Evolutionary conservation across 495 filamentous ascomycete species (phyloP).

Genomic region (Xylaria telfairii): DNA sequence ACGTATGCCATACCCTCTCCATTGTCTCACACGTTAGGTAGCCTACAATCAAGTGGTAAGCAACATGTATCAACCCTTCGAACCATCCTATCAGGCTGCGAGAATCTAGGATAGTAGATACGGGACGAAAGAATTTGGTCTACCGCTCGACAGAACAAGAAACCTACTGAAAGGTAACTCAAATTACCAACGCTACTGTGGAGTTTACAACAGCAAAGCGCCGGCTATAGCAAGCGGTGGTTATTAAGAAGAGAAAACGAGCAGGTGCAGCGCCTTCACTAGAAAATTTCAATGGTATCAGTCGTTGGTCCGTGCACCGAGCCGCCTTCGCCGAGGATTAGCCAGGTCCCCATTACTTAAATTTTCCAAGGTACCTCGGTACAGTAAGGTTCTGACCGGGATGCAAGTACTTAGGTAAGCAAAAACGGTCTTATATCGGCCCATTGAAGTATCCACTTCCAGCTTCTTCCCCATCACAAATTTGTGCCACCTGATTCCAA

Average conservation of each 20-base stretch:
- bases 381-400: too few species aligned
- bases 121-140: slow-evolving; percentile 74
- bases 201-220: slow-evolving; percentile 38
- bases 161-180: slow-evolving; percentile 75
- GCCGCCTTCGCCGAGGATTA: background rate
- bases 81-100: slow-evolving; percentile 78
- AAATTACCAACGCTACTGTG: slow-evolving; percentile 49
- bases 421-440: slow-evolving; percentile 32
- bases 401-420: background rate
- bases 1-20: background rate
- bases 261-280: slow-evolving; percentile 19
- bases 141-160: slow-evolving; percentile 66
- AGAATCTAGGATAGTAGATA: slow-evolving; percentile 95
- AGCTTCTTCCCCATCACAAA: slow-evolving; percentile 44
- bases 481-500: slow-evolving; percentile 36
- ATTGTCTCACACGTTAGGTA: background rate
- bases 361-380: too few species aligned
- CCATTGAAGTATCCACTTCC: slow-evolving; percentile 28
- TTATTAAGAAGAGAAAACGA: slow-evolving; percentile 48
- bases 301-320: background rate
- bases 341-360: slow-evolving; percentile 8
- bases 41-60: slow-evolving; percentile 2
- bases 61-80: slow-evolving; percentile 62
- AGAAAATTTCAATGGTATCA: slow-evolving; percentile 1
- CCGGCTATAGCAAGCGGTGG: slow-evolving; percentile 58